A percentile compares a stretch with the other conserved stretches of the same genome.
Evolutionary conservation across 768 basidiomycete species (phyloP).

Genomic region (Podaxis sp.): DNA sequence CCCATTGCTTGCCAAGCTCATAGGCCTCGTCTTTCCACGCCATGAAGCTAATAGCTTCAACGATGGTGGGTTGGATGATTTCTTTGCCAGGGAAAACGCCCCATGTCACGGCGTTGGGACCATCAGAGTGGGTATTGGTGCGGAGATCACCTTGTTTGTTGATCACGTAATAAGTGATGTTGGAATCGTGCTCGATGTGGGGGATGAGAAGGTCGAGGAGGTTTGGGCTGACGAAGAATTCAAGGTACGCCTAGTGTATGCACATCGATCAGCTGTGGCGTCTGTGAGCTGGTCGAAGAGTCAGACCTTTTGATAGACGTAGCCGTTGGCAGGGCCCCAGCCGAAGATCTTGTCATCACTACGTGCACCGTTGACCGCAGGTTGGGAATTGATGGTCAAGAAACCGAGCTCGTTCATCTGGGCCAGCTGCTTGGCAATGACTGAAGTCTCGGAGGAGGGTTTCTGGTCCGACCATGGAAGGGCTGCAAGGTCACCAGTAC

Average conservation of each 20-base stretch:
- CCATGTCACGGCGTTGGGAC: conserved; percentile 99
- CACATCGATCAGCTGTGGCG: conserved; percentile 4
- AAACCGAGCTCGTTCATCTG: conserved; percentile 91
- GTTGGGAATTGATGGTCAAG: conserved; percentile 96
- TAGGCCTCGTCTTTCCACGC: conserved; percentile 99
- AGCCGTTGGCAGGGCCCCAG: conserved; percentile 94
- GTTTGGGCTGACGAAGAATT: conserved; percentile 86
- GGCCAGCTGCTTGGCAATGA: conserved; percentile 77
- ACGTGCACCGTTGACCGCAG: conserved; percentile 86
- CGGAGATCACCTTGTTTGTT: conserved; percentile 93
- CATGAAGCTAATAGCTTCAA: conserved; percentile 97
- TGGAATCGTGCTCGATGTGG: conserved; percentile 82
- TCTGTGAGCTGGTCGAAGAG: not conserved
- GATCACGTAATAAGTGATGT: conserved; percentile 96
- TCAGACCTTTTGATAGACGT: conserved; percentile 89
- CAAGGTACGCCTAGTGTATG: conserved; percentile 78
- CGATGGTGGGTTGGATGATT: conserved; percentile 93
- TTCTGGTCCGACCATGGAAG: conserved; percentile 95
- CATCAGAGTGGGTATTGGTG: conserved; percentile 93
- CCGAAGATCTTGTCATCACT: conserved; percentile 87
- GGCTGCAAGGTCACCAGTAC: conserved; percentile 65
- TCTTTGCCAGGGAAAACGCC: conserved; percentile 98
- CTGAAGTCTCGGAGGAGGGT: conserved; percentile 79
- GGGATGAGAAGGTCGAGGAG: conserved; percentile 72
- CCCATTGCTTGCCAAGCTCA: conserved; percentile 91